A percentile compares a stretch with the other conserved stretches of the same genome.
Conservation (phyloP, 768 basidiomycete genomes). For the Lyophyllum shimeji region DNA sequence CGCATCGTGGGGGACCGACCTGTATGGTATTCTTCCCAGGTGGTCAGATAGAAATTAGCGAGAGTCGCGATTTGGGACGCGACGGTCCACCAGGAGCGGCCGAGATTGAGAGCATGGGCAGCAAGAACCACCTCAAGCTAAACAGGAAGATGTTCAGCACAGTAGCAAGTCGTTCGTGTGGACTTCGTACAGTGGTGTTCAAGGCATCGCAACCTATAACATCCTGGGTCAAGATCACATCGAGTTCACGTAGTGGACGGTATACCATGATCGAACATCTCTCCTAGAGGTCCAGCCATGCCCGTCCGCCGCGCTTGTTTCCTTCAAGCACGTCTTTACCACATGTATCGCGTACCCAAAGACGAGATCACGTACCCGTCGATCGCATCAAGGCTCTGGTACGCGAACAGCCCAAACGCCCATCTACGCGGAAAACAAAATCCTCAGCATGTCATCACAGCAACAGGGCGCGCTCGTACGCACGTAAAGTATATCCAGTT, state of each 20-base stretch:
- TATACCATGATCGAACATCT: conserved; percentile 97
- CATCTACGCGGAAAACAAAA: conserved; percentile 50
- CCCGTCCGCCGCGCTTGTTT: conserved; percentile 96
- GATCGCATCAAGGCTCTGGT: conserved; percentile 87
- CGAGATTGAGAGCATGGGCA: conserved; percentile 84
- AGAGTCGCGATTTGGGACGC: conserved; percentile 76
- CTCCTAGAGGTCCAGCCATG: conserved; percentile 96
- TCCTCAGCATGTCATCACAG: neutral
- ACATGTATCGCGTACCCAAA: neutral
- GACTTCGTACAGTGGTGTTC: conserved; percentile 79
- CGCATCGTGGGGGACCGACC: conserved; percentile 36
- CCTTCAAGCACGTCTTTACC: conserved; percentile 36
- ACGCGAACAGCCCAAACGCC: conserved; percentile 85
- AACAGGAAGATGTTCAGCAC: neutral
- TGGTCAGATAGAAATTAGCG: conserved; percentile 80
- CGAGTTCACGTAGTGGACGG: neutral
- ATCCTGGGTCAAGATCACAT: neutral
- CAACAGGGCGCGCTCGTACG: conserved; percentile 33
- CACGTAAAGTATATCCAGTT: conserved; percentile 92
- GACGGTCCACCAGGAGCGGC: conserved; percentile 97
- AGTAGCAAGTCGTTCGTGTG: neutral
- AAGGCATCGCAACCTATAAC: conserved; percentile 82
- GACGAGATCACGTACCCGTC: conserved; percentile 63
- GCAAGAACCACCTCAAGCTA: conserved; percentile 88
- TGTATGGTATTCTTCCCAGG: conserved; percentile 89